Conservation (phyloP, 768 basidiomycete species). For the Termitomyces sp. region DNA sequence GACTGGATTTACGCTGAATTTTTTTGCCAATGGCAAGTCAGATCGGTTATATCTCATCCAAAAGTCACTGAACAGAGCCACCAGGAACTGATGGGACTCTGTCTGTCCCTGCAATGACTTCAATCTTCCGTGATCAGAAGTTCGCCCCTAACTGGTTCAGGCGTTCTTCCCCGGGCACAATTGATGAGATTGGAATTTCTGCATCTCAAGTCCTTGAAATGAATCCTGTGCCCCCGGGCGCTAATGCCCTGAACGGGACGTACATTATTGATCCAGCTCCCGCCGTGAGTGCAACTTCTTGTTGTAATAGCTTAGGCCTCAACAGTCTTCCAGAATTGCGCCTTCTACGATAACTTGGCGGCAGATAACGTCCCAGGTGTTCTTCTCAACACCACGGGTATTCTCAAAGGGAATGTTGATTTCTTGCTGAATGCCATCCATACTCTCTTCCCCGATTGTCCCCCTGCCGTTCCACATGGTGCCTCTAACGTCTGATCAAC, state of each 20-base stretch:
- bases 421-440: slow-evolving; percentile 10
- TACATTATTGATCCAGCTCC: slow-evolving; percentile 6
- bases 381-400: slow-evolving; percentile 11
- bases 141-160: slow-evolving; percentile 9
- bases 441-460: slow-evolving; percentile 5
- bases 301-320: too few relatives aligned
- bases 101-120: slow-evolving; percentile 9
- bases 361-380: slow-evolving; percentile 9
- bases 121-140: slow-evolving; percentile 12
- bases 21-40: slow-evolving; percentile 12
- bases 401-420: slow-evolving; percentile 11
- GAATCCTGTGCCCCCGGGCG: slow-evolving; percentile 8
- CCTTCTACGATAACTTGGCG: slow-evolving; percentile 5
- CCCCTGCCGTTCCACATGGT: slow-evolving; percentile 5
- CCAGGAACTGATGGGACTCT: slow-evolving; percentile 11
- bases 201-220: background rate
- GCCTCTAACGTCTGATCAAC: slow-evolving; percentile 5
- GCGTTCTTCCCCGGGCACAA: slow-evolving; percentile 1
- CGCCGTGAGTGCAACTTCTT: background rate
- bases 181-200: background rate
- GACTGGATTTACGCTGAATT: slow-evolving; percentile 11
- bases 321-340: background rate
- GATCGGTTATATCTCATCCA: background rate
- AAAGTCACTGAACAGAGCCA: background rate
- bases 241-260: slow-evolving; percentile 5